A percentile compares a stretch with the other conserved stretches of the same genome.
These are phyloP conservation scores for Sporothrix pseudoabietina DNA, from an alignment of 2,329 filamentous ascomycete species.

Conservation along the genomic window DNA sequence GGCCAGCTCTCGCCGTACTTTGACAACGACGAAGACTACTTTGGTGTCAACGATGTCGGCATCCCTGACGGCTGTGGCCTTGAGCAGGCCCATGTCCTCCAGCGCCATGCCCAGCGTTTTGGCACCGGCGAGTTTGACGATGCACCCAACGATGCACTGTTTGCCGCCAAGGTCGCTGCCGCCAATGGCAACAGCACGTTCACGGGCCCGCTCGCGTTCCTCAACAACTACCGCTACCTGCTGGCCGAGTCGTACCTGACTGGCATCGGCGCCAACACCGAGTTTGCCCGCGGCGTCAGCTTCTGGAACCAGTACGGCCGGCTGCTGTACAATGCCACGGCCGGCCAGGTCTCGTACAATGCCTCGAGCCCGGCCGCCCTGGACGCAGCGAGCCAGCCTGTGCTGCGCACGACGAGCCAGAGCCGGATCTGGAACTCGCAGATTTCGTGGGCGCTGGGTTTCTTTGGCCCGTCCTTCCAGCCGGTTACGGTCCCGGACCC, in stretches of 20 bases:
- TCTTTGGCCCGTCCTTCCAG: slow-evolving; percentile 53
- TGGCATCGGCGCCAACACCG: slow-evolving; percentile 53
- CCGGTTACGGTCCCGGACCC: slow-evolving; percentile 40
- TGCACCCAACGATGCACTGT: slow-evolving; percentile 51
- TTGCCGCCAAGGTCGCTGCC: slow-evolving; percentile 52
- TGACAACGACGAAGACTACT: slow-evolving; percentile 49
- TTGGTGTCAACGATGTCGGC: slow-evolving; percentile 52
- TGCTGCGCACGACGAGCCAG: slow-evolving; percentile 57
- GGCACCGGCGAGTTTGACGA: slow-evolving; percentile 50
- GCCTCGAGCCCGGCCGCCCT: slow-evolving; percentile 50
- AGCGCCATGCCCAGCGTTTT: slow-evolving; percentile 58
- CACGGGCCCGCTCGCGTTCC: slow-evolving; percentile 52
- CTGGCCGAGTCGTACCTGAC: slow-evolving; percentile 50
- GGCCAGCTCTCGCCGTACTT: slow-evolving; percentile 52
- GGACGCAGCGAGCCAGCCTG: slow-evolving; percentile 48
- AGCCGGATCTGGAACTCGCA: slow-evolving; percentile 58
- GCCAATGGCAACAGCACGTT: slow-evolving; percentile 41
- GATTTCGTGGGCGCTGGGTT: slow-evolving; percentile 55
- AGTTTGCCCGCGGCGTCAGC: slow-evolving; percentile 52
- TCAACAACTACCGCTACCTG: slow-evolving; percentile 55
- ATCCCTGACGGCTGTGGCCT: slow-evolving; percentile 58
- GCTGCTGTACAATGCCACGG: slow-evolving; percentile 53
- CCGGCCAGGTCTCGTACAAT: slow-evolving; percentile 53
- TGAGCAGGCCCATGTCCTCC: slow-evolving; percentile 56
- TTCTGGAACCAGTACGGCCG: slow-evolving; percentile 60